phyloP scores from a whole-genome alignment of 1,284 basidiomycete species.

The Sporisorium sorghi region DNA sequence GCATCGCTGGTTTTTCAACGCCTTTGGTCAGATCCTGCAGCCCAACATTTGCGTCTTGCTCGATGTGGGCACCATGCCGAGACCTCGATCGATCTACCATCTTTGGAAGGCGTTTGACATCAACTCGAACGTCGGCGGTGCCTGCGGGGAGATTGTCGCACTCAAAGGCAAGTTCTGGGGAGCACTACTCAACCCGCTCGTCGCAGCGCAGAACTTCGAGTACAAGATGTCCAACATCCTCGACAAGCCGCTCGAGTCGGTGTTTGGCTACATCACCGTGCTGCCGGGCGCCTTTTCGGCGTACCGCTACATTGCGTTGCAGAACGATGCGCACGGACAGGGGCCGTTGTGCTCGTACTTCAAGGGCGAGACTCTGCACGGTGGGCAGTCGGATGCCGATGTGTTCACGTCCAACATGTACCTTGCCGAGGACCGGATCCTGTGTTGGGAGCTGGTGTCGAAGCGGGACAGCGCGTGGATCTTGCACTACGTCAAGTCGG shows the following conservation, averaged over 20 bases:
- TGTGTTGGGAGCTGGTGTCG: constrained; percentile 66
- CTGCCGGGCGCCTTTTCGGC: constrained; percentile 93
- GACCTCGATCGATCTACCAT: constrained; percentile 78
- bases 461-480: constrained; percentile 70
- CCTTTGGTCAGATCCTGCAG: constrained; percentile 68
- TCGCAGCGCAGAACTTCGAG: constrained; percentile 73
- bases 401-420: constrained; percentile 68
- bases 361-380: constrained; percentile 80
- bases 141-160: constrained; percentile 95
- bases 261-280: constrained; percentile 91
- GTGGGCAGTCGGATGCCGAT: constrained; percentile 60
- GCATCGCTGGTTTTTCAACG: constrained; percentile 74
- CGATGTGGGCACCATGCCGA: constrained; percentile 91
- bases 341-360: constrained; percentile 95
- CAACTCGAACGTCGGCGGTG: constrained; percentile 93
- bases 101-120: constrained; percentile 97
- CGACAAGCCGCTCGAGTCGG: constrained; percentile 75
- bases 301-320: constrained; percentile 81
- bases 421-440: constrained; percentile 66
- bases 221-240: constrained; percentile 68
- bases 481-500: constrained; percentile 66
- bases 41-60: constrained; percentile 93
- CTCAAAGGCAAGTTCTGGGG: constrained; percentile 80
- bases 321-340: constrained; percentile 83
- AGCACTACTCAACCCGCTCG: constrained; percentile 76